Evolutionary conservation across 441 rosid species (phyloP), one percentile per base, ranked within the genome.

Genomic region (Gossypium davidsonii): DNA sequence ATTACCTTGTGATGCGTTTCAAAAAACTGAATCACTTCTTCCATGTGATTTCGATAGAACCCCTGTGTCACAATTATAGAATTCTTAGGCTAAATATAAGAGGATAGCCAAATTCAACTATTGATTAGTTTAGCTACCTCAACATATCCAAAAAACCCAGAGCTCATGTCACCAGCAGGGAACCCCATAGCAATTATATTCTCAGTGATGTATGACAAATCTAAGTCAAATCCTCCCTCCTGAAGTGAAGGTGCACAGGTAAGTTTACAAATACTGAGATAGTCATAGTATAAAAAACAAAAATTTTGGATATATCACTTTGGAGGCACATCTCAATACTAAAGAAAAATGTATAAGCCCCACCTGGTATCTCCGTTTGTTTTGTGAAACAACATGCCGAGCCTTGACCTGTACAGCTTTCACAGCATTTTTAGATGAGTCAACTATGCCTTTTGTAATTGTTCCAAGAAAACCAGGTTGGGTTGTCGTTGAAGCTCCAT

Each of bases 191-290:
- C 98, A 81, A 91, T 91, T 73, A 94, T 83, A 73, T 91, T 94
- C 85, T 94, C 98, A 0, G 94, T 91, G 74, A 91, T 91, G 70
- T 91, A 94, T 20, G 97, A 89, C 91, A 91, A 81, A 79, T 94
- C 98, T 85, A 94, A 84, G 85, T 94, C 97, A 80, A 93, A 93
- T 70, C 92, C 98, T 77, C 96, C 98, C 81, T 95, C 99, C 99
- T 95, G 74, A 71, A 78, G 17, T 23, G 11, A 65, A 21, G 61
- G 34, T 56, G 42, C 12, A 23, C 10, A 39, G 8, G 37, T 1
- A 61, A 37, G 37, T 12, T 55, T 12, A 70, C 8, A 18, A n/a
- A 39, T 12, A 12, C 42, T 1, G n/a, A 46, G 23, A 72, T 15
- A 9, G 20, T 26, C 42, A 60, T 58, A 34, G 8, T 9, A 9